Conservation (phyloP, 176 grass and related monocot species). For the Themeda triandra region DNA sequence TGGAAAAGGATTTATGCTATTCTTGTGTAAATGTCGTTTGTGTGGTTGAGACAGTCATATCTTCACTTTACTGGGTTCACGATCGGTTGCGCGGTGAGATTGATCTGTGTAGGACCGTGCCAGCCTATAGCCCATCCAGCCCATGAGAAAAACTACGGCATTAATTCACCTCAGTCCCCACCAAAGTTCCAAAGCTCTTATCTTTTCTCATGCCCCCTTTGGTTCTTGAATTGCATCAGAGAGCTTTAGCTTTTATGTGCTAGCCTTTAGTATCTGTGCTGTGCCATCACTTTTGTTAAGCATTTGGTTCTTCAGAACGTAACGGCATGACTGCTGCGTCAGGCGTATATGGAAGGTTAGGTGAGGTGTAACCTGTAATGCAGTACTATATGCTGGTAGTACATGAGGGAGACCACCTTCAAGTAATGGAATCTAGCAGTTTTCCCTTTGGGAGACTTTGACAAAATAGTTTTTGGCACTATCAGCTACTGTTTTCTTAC, state of each 20-base stretch:
- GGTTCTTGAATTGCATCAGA: slow-evolving; percentile 22
- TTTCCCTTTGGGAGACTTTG: neutral
- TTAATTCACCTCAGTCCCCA: slow-evolving; percentile 27
- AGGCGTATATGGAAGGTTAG: slow-evolving; percentile 3
- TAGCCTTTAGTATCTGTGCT: slow-evolving; percentile 26
- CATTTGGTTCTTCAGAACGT: slow-evolving; percentile 20
- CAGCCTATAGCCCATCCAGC: slow-evolving; percentile 19
- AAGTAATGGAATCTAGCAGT: slow-evolving; percentile 15
- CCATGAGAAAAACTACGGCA: slow-evolving; percentile 37
- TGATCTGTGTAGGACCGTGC: slow-evolving; percentile 16
- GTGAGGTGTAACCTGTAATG: slow-evolving; percentile 9
- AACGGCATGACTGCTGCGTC: neutral
- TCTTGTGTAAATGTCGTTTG: neutral
- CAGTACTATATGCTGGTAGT: slow-evolving; percentile 8
- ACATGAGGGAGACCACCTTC: neutral
- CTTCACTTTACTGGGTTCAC: neutral
- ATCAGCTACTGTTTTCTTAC: slow-evolving; percentile 4
- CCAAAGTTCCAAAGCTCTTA: slow-evolving; percentile 27
- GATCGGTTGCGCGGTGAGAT: neutral
- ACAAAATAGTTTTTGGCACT: slow-evolving; percentile 22
- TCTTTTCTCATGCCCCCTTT: slow-evolving; percentile 18
- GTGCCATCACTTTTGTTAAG: slow-evolving; percentile 32
- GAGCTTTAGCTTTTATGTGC: slow-evolving; percentile 37
- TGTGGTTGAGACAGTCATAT: neutral
- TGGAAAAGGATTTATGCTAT: neutral